Evolutionary conservation across 2,329 filamentous ascomycete species (phyloP).

Genomic region (Penicillium occitanis): DNA sequence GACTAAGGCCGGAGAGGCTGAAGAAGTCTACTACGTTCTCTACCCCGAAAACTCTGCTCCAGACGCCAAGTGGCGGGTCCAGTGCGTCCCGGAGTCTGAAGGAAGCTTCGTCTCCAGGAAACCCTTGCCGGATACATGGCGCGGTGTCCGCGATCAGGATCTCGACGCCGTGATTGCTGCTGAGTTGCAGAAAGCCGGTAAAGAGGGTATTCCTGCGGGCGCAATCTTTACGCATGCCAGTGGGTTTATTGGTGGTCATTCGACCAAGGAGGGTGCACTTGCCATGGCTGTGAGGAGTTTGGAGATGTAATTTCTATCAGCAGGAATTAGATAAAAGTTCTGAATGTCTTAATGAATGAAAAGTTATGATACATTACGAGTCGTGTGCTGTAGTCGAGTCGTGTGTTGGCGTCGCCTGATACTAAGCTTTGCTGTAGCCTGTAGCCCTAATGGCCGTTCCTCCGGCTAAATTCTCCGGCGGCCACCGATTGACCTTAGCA

Average conservation of each 20-base stretch:
- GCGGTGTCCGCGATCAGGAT: constrained; percentile 83
- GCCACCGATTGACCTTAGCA: background rate
- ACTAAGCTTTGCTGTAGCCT: background rate
- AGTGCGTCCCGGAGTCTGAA: constrained; percentile 80
- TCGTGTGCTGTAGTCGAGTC: background rate
- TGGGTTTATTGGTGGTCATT: constrained; percentile 95
- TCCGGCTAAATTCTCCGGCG: background rate
- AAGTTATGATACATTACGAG: background rate
- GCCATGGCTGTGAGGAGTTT: constrained; percentile 66
- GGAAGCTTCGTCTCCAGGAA: constrained; percentile 91
- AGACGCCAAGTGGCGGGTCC: constrained; percentile 86
- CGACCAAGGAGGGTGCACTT: constrained; percentile 82
- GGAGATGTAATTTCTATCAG: constrained; percentile 23
- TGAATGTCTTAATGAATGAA: background rate
- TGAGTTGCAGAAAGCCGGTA: constrained; percentile 41
- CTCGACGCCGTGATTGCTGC: constrained; percentile 61
- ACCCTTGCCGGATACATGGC: constrained; percentile 86
- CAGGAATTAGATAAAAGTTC: background rate
- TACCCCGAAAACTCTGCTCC: constrained; percentile 79
- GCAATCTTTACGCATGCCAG: constrained; percentile 91
- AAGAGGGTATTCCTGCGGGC: constrained; percentile 48
- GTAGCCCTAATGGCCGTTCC: background rate
- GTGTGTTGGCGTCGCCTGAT: background rate
- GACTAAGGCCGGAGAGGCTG: constrained; percentile 31
- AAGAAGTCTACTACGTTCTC: constrained; percentile 75